phyloP scores from a whole-genome alignment of 1,284 basidiomycete genomes.

The Boletus mariae region DNA sequence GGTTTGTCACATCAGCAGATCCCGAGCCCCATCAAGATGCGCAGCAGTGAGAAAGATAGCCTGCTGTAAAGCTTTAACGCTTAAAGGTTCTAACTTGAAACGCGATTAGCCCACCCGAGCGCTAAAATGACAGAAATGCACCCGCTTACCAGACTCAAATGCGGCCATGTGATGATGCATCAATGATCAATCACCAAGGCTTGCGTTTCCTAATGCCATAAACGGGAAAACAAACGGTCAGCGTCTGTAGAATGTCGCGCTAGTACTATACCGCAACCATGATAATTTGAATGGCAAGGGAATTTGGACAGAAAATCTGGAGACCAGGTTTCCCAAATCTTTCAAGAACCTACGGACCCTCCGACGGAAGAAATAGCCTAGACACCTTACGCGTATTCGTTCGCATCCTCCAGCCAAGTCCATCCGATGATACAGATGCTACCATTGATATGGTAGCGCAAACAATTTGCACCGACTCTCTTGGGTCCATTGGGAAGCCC shows the following conservation, averaged over 20 bases:
- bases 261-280: conserved; percentile 39
- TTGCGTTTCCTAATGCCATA: conserved; percentile 54
- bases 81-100: no score
- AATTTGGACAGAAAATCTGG: conserved; percentile 77
- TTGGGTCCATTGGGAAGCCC: conserved; percentile 77
- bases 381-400: conserved; percentile 69
- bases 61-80: no score
- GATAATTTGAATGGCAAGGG: conserved; percentile 37
- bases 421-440: conserved; percentile 35
- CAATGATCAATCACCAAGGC: no score
- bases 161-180: no score
- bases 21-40: no score
- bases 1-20: no score
- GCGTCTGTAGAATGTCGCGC: conserved; percentile 76
- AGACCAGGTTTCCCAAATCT: conserved; percentile 59
- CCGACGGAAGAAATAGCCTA: conserved; percentile 67
- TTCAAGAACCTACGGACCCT: conserved; percentile 76
- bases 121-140: no score
- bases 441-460: conserved; percentile 61
- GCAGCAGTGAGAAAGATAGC: no score
- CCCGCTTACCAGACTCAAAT: no score
- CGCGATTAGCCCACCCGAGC: no score
- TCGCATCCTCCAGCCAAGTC: conserved; percentile 59
- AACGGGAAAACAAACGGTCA: conserved; percentile 73
- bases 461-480: conserved; percentile 76